phyloP scores from a whole-genome alignment of 805 yeast species.

The Candida germanica region DNA sequence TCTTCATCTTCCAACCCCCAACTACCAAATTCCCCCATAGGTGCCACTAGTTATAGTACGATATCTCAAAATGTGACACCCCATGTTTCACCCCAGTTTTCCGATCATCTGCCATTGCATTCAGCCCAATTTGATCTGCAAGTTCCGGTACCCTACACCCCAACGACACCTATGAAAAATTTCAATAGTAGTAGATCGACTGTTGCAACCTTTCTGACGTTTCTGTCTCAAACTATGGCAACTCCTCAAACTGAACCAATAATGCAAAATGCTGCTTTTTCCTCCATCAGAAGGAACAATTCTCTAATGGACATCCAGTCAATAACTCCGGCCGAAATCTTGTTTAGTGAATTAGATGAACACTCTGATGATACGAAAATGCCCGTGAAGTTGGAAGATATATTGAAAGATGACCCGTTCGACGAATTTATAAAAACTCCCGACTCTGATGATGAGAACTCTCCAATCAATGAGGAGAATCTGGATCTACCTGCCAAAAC shows the following conservation, averaged over 20 bases:
- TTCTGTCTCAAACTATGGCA: background rate
- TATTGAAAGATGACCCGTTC: constrained; percentile 7
- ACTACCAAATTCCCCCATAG: too few species aligned
- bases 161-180: background rate
- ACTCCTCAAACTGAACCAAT: constrained; percentile 7
- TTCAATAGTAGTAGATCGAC: background rate
- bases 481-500: too few species aligned
- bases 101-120: too few species aligned
- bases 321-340: constrained; percentile 11
- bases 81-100: too few species aligned
- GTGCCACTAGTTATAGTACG: too few species aligned
- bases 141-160: background rate
- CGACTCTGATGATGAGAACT: background rate
- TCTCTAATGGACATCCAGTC: constrained; percentile 1
- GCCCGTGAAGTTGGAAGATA: constrained; percentile 1
- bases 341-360: constrained; percentile 6
- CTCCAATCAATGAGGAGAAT: background rate
- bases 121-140: too few species aligned
- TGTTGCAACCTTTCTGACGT: background rate
- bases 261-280: background rate
- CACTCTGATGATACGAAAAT: background rate
- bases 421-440: background rate
- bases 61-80: too few species aligned
- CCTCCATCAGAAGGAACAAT: background rate
- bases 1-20: too few species aligned